A percentile compares a stretch with the other conserved stretches of the same genome.
These are phyloP conservation scores for Colletotrichum agaves DNA, from an alignment of 2,329 filamentous ascomycete genomes.

Conservation along the genomic window DNA sequence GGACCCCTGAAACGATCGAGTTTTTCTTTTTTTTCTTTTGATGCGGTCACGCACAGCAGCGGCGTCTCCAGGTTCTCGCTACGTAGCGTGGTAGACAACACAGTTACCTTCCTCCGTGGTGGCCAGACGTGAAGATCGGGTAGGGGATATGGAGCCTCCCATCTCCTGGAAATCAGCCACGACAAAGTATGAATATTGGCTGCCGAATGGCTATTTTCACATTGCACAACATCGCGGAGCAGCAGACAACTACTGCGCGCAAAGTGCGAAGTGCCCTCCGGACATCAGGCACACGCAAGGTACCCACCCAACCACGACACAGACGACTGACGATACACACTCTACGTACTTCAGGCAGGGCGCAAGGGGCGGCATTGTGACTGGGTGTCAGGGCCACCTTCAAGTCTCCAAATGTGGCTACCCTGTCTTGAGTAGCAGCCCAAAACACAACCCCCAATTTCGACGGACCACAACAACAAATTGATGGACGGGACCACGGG, in stretches of 20 bases:
- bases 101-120: conserved; percentile 5
- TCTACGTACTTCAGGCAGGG: conserved; percentile 21
- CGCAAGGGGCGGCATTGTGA: conserved; percentile 35
- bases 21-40: conserved; percentile 26
- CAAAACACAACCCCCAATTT: conserved; percentile 33
- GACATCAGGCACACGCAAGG: conserved; percentile 10
- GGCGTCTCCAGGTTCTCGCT: background rate
- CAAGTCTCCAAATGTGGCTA: conserved; percentile 33
- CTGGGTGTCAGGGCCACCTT: conserved; percentile 35
- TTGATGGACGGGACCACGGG: conserved; percentile 31
- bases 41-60: conserved; percentile 16
- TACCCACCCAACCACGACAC: conserved; percentile 9
- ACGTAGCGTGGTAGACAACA: conserved; percentile 16
- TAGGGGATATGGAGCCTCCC: conserved; percentile 10
- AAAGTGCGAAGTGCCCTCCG: background rate
- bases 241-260: background rate
- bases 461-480: conserved; percentile 34
- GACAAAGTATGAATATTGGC: background rate
- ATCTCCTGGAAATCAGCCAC: conserved; percentile 9
- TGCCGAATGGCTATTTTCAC: background rate
- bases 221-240: conserved; percentile 28
- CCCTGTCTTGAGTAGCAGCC: conserved; percentile 33
- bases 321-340: conserved; percentile 10
- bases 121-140: conserved; percentile 12
- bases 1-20: conserved; percentile 37